Evolutionary conservation across 805 yeast species (phyloP).

Genomic region (Yarrowia sp.): DNA sequence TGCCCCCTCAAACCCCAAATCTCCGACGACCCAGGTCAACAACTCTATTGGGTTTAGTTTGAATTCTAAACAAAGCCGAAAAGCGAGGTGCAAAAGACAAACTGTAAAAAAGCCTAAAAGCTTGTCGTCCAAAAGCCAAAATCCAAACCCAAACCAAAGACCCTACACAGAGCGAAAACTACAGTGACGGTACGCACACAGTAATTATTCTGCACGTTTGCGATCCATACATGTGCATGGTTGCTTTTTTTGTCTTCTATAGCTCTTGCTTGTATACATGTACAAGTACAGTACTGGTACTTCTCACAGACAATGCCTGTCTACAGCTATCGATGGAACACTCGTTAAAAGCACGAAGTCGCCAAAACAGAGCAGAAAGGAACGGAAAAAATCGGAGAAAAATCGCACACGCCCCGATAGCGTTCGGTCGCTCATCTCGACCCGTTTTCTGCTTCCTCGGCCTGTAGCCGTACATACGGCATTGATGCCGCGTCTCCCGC

Average conservation of each 20-base stretch:
- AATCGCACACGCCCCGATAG: background rate
- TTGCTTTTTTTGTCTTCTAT: no score
- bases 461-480: conserved; percentile 16
- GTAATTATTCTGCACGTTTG: no score
- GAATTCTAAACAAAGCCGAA: conserved; percentile 9
- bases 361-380: background rate
- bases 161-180: background rate
- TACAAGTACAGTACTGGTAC: no score
- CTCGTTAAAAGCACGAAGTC: no score
- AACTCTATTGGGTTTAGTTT: conserved; percentile 6
- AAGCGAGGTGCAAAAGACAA: conserved; percentile 2
- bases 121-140: background rate
- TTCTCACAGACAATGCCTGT: no score
- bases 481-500: conserved; percentile 11
- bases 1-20: background rate
- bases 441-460: background rate
- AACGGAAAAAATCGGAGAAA: background rate
- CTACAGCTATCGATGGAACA: no score
- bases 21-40: conserved; percentile 21
- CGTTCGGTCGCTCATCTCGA: background rate
- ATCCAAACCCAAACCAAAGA: background rate
- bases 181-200: no score
- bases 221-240: no score
- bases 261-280: no score
- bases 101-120: background rate